Percentiles rank a stretch among this genome's conserved stretches.
Conservation (phyloP, 2,329 filamentous ascomycete species). For the Penicillium occitanis region DNA sequence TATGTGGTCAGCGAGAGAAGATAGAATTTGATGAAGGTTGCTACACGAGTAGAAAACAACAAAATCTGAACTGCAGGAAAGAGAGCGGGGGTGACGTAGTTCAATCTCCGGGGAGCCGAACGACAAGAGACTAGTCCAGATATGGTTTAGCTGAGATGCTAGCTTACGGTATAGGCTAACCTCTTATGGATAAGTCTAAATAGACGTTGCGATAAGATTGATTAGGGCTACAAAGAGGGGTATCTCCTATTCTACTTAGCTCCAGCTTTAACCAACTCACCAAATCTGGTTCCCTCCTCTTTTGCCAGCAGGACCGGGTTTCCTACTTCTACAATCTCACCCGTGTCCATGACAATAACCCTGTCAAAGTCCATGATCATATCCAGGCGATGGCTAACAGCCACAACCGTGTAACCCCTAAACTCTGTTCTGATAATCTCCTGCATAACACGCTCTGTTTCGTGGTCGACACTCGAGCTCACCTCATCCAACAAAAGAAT, state of each 20-base stretch:
- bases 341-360: slow-evolving; percentile 38
- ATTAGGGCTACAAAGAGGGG: background rate
- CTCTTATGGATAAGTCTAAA: background rate
- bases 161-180: background rate
- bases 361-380: slow-evolving; percentile 42
- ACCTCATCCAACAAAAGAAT: slow-evolving; percentile 13
- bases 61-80: background rate
- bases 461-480: slow-evolving; percentile 52
- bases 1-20: background rate
- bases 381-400: slow-evolving; percentile 57
- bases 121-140: background rate
- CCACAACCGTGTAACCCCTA: slow-evolving; percentile 57
- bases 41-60: background rate
- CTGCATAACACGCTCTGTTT: slow-evolving; percentile 60
- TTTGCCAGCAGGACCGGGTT: slow-evolving; percentile 28
- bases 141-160: background rate
- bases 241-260: background rate
- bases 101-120: background rate
- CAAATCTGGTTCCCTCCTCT: slow-evolving; percentile 5
- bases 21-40: background rate
- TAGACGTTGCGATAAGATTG: slow-evolving; percentile 1
- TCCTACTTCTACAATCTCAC: slow-evolving; percentile 36
- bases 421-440: slow-evolving; percentile 56
- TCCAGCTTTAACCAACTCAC: slow-evolving; percentile 8
- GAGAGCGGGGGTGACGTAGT: slow-evolving; percentile 6